These are phyloP conservation scores for Russula olivacea DNA, from an alignment of 768 basidiomycete species.

Conservation along the genomic window DNA sequence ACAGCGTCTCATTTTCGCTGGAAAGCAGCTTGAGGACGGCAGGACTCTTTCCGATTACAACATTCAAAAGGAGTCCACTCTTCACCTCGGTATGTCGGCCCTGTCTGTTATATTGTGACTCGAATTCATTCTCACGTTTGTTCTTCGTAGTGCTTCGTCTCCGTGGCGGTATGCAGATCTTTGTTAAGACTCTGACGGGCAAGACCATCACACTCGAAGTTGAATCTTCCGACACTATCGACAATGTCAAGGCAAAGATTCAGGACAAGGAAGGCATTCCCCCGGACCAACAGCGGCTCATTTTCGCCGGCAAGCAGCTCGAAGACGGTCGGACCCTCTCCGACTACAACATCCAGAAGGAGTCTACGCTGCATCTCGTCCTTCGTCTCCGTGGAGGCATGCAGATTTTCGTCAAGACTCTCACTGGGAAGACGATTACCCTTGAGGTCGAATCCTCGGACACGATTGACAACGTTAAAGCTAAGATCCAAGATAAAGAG, in stretches of 20 bases:
- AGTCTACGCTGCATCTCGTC: conserved; percentile 32
- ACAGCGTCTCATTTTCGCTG: conserved; percentile 34
- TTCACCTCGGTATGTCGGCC: conserved; percentile 29
- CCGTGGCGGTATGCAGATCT: conserved; percentile 39
- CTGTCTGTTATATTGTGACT: not conserved
- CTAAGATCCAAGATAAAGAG: conserved; percentile 33
- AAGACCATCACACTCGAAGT: conserved; percentile 55
- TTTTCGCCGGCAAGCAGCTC: conserved; percentile 33
- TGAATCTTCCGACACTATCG: conserved; percentile 34
- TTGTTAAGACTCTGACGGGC: conserved; percentile 46
- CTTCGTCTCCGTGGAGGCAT: conserved; percentile 37
- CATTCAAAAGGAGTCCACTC: conserved; percentile 32
- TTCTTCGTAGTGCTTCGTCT: conserved; percentile 37
- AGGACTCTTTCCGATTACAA: conserved; percentile 38
- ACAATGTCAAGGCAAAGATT: conserved; percentile 32
- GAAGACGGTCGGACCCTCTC: conserved; percentile 32
- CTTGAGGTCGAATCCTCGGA: conserved; percentile 43
- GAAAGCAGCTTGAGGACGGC: conserved; percentile 54
- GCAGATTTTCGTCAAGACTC: conserved; percentile 48
- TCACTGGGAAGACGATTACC: conserved; percentile 52
- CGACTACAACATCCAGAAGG: conserved; percentile 33
- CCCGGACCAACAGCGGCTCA: conserved; percentile 32
- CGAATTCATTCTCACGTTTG: not conserved
- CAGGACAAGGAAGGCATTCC: conserved; percentile 33
- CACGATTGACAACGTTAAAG: conserved; percentile 33